Conservation (phyloP, 2,329 filamentous ascomycete genomes). For the Dryadomyces quercus-mongolicae region DNA sequence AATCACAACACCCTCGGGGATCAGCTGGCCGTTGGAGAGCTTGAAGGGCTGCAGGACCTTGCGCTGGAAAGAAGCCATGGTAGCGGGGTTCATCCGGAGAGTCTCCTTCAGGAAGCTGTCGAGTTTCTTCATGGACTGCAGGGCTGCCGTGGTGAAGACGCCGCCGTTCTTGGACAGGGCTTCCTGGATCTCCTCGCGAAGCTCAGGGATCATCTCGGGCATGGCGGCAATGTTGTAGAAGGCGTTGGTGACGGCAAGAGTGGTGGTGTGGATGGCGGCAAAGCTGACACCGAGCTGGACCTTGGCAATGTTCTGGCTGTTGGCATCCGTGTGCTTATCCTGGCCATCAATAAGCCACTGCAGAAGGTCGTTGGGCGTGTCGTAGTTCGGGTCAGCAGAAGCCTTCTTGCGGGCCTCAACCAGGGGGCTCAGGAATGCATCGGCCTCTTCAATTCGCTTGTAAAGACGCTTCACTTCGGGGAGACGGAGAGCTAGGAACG, state of each 20-base stretch:
- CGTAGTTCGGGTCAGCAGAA: not conserved
- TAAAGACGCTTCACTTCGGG: conserved; percentile 23
- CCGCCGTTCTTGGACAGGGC: conserved; percentile 22
- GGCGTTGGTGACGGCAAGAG: conserved; percentile 30
- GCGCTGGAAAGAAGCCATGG: conserved; percentile 28
- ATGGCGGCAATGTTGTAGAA: conserved; percentile 34
- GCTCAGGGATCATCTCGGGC: conserved; percentile 35
- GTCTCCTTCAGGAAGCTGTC: conserved; percentile 22
- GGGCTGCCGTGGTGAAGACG: conserved; percentile 15
- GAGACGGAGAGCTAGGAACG: conserved; percentile 18
- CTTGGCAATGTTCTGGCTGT: conserved; percentile 24
- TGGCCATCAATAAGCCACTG: conserved; percentile 32
- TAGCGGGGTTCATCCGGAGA: conserved; percentile 15
- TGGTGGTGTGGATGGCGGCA: conserved; percentile 40
- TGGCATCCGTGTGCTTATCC: conserved; percentile 19
- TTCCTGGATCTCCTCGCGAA: conserved; percentile 34
- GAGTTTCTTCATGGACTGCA: conserved; percentile 21
- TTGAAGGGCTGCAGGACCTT: conserved; percentile 31
- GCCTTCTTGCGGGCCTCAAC: conserved; percentile 18
- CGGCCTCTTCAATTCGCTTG: conserved; percentile 19
- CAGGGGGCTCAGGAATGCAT: conserved; percentile 23
- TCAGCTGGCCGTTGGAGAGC: conserved; percentile 40
- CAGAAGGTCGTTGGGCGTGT: conserved; percentile 28
- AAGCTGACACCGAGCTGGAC: conserved; percentile 32
- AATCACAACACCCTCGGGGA: conserved; percentile 30